A percentile compares a stretch with the other conserved stretches of the same genome.
These are phyloP conservation scores for Filobasidium floriforme DNA, from an alignment of 768 basidiomycete species.

Conservation along the genomic window DNA sequence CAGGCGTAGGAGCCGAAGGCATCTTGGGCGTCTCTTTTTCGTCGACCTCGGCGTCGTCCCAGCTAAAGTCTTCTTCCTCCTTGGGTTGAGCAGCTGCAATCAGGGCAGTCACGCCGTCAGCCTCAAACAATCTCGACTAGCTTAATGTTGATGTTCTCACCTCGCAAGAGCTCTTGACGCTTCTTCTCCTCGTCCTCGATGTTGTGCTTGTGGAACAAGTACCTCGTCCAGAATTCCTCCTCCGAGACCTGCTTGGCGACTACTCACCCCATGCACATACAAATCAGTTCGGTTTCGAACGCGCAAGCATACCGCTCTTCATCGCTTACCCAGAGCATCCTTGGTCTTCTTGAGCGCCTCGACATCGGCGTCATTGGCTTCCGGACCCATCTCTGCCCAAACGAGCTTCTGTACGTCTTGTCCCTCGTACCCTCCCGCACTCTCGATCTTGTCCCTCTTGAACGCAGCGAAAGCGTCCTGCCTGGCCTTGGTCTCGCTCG, in stretches of 20 bases:
- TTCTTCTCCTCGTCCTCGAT: constrained; percentile 41
- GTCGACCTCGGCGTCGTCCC: constrained; percentile 40
- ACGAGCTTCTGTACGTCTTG: constrained; percentile 12
- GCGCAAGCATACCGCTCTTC: background rate
- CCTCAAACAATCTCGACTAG: too few species aligned
- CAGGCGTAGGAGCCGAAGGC: background rate
- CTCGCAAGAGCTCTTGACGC: constrained; percentile 36
- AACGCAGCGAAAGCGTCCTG: constrained; percentile 32
- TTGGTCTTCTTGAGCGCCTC: constrained; percentile 36
- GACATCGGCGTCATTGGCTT: constrained; percentile 29
- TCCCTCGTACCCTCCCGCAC: constrained; percentile 17
- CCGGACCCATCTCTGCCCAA: constrained; percentile 20
- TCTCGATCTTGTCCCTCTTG: constrained; percentile 26
- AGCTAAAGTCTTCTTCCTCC: constrained; percentile 40
- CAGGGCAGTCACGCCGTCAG: background rate
- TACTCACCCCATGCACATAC: constrained; percentile 3
- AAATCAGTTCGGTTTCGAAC: background rate
- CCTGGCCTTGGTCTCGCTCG: constrained; percentile 47
- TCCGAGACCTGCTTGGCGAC: constrained; percentile 39
- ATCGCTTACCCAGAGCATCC: constrained; percentile 30
- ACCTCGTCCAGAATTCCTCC: constrained; percentile 44
- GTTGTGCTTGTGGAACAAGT: constrained; percentile 42
- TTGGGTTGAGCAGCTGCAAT: constrained; percentile 28
- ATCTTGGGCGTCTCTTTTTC: background rate
- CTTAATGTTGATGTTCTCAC: too few species aligned